Base-by-base conservation (phyloP, 169 alveolate genomes). In the Plasmodium ovale region DNA sequence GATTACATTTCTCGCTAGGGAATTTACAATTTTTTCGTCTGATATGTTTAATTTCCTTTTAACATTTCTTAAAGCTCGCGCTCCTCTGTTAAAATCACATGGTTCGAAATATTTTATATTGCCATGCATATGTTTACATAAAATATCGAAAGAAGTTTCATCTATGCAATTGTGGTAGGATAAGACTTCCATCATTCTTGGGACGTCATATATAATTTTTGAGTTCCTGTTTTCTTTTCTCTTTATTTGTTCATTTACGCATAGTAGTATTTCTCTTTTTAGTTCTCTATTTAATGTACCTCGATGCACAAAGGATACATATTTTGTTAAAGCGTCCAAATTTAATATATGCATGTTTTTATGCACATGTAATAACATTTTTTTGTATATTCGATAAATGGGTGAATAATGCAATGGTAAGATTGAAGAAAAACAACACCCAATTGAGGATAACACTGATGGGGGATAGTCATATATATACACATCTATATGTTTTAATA, bases 81-180 rank as follows among this genome's bases (percentile, higher is more conserved):
- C 77, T 12, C 87, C 72, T 16, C 96, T 77, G 37, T 79, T 74
- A 51, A 74, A 93, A 68, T 95, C 97, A 39, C 82, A 87, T 1
- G 97, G 97, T 87, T 94, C 97, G 31, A 95, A 91, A 59, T 70
- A 79, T 70, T 89, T 88, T 31, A 95, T 58, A 77, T 92, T 88
- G 3, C 92, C 47, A 68, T 93, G 94, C 33, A 90, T 31, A 64
- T 91, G 94, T 37, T 89, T 88, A 73, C 94, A 91, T 23, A 95
- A 72, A 21, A 87, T 72, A n/a, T 88, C 62, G 84, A 94, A 95
- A 27, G 91, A 37, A n/a, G 65, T 74, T n/a, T 10, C 88, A 65
- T 56, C 89, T 14, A 92, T 44, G 3, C 65, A 27, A 37, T 47
- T 49, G 21, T 93, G 92, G 54, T 60, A 84, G 10, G 96, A 62